Evolutionary conservation across 2,329 filamentous ascomycete species (phyloP).

Genomic region (Aspergillus puulaauensis): DNA sequence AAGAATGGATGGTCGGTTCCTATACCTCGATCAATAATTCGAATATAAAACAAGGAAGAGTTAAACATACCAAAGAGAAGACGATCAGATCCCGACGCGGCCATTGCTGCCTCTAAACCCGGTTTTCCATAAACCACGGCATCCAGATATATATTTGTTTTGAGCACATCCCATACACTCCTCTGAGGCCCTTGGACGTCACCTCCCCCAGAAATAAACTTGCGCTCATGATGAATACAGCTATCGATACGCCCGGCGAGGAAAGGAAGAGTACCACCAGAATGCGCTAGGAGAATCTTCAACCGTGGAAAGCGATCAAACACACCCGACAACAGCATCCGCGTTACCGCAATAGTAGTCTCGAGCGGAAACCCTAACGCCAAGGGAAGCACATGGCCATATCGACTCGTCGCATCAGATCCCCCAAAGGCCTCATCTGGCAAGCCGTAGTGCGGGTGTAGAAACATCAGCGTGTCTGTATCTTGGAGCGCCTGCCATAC

Average conservation of each 20-base stretch:
- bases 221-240: constrained; percentile 79
- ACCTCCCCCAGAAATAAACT: constrained; percentile 65
- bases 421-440: constrained; percentile 81
- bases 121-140: constrained; percentile 58
- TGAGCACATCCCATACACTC: constrained; percentile 63
- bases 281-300: constrained; percentile 79
- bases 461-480: constrained; percentile 67
- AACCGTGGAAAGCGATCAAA: constrained; percentile 73
- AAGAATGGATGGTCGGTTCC: constrained; percentile 49
- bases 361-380: constrained; percentile 88
- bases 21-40: constrained; percentile 16
- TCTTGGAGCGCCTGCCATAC: constrained; percentile 70
- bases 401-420: constrained; percentile 64
- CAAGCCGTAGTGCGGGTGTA: constrained; percentile 91
- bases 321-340: constrained; percentile 84
- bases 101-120: constrained; percentile 71
- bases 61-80: constrained; percentile 39
- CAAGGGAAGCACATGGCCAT: constrained; percentile 83
- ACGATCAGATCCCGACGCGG: constrained; percentile 55
- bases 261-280: constrained; percentile 84
- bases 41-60: background rate
- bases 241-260: constrained; percentile 85
- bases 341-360: constrained; percentile 83
- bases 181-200: constrained; percentile 59
- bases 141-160: constrained; percentile 81